Evolutionary conservation across 1,139 yeast genomes (phyloP).

Genomic region (Pichiaceae sp.): DNA sequence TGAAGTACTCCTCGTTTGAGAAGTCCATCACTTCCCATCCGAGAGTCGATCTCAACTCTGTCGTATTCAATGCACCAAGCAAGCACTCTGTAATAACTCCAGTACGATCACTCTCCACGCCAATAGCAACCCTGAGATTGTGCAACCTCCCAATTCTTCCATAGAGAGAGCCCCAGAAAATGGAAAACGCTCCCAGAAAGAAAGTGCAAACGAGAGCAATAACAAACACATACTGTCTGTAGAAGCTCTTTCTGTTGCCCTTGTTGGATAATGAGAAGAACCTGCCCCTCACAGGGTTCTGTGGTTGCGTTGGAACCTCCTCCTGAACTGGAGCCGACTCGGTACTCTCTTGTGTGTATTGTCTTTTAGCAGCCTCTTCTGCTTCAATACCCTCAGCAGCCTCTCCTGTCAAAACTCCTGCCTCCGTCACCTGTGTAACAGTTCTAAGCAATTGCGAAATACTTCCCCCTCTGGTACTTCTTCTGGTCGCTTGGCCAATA

Average conservation of each 20-base stretch:
- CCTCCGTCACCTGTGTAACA: too few species aligned
- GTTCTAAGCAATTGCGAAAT: too few species aligned
- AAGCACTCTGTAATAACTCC: constrained; percentile 32
- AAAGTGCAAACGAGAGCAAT: constrained; percentile 13
- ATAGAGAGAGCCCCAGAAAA: constrained; percentile 57
- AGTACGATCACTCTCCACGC: constrained; percentile 32
- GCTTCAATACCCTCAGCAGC: too few species aligned
- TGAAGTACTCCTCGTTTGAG: constrained; percentile 22
- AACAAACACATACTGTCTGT: constrained; percentile 9
- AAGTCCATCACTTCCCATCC: constrained; percentile 31
- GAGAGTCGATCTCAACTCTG: constrained; percentile 23
- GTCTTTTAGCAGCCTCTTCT: too few species aligned
- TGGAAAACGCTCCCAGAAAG: constrained; percentile 34
- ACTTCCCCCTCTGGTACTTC: too few species aligned
- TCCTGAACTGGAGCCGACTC: too few species aligned
- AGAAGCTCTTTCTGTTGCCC: constrained; percentile 3
- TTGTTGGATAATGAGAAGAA: constrained; percentile 11
- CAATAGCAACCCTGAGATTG: constrained; percentile 38
- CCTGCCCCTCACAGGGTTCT: constrained; percentile 5
- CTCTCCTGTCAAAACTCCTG: too few species aligned
- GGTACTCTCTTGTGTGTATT: too few species aligned
- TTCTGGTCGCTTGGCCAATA: too few species aligned
- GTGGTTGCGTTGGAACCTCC: too few species aligned
- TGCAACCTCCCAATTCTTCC: constrained; percentile 29
- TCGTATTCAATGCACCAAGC: constrained; percentile 18